Conservation (phyloP, 345 rosid genomes). For the Heritiera fomes region DNA sequence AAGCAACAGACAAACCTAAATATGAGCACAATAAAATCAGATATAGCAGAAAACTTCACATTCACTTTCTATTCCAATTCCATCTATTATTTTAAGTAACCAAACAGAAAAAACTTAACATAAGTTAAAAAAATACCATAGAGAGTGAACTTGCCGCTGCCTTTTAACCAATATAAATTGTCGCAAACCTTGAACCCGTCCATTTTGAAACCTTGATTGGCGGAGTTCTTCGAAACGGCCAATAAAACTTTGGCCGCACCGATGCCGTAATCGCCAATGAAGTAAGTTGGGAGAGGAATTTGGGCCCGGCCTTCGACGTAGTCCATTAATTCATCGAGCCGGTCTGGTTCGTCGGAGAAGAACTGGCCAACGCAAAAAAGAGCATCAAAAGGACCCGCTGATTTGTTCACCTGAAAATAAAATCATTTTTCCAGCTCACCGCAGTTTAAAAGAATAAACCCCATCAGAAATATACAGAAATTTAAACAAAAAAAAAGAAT, state of each 20-base stretch:
- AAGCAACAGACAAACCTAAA: constrained; percentile 76
- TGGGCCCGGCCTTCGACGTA: constrained; percentile 62
- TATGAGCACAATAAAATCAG: constrained; percentile 31
- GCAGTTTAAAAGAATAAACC: constrained; percentile 15
- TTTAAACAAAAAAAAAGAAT: not conserved
- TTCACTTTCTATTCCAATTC: not conserved
- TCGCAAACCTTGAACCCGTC: constrained; percentile 64
- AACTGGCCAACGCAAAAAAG: constrained; percentile 85
- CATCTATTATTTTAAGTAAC: constrained; percentile 5
- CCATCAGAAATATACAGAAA: constrained; percentile 13
- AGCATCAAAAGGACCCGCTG: constrained; percentile 82
- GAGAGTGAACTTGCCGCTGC: constrained; percentile 86
- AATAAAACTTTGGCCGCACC: constrained; percentile 60
- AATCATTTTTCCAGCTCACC: not conserved
- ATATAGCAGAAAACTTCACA: not conserved
- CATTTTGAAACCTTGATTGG: constrained; percentile 80
- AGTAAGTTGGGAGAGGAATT: constrained; percentile 80
- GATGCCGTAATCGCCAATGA: constrained; percentile 83
- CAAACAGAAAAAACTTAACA: not conserved
- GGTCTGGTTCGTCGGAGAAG: constrained; percentile 67
- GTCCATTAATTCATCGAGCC: constrained; percentile 58
- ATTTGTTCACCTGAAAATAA: constrained; percentile 62
- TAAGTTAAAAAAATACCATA: constrained; percentile 40
- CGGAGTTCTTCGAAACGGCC: constrained; percentile 48
- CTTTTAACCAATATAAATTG: constrained; percentile 80